Conservation (phyloP, 257 asterid species). For the Pogostemon cablin region DNA sequence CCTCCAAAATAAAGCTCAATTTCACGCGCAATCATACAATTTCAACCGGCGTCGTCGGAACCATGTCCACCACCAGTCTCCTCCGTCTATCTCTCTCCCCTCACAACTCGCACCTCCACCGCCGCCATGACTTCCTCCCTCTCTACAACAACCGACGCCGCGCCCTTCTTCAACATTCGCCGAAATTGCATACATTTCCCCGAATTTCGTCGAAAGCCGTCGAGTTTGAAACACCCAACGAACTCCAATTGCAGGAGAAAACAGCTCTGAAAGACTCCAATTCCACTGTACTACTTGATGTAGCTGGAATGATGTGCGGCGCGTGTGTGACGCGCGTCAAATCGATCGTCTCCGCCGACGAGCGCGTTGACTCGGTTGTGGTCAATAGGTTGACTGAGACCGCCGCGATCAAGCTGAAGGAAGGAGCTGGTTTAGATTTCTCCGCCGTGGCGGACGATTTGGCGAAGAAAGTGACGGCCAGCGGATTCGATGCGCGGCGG, state of each 20-base stretch:
- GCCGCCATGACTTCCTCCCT: constrained; percentile 38
- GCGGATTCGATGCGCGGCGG: constrained; percentile 85
- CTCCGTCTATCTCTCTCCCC: constrained; percentile 64
- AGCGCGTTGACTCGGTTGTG: constrained; percentile 84
- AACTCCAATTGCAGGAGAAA: constrained; percentile 37
- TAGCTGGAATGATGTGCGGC: constrained; percentile 98
- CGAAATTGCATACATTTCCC: constrained; percentile 31
- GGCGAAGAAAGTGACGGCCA: constrained; percentile 66
- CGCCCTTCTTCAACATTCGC: constrained; percentile 33
- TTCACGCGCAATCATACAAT: constrained; percentile 20
- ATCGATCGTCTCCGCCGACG: constrained; percentile 73
- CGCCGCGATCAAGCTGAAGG: constrained; percentile 83
- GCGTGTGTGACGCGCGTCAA: constrained; percentile 91
- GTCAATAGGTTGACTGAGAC: constrained; percentile 94
- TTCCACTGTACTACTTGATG: constrained; percentile 68
- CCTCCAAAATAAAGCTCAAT: constrained; percentile 17
- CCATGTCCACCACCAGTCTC: constrained; percentile 59
- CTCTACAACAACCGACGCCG: constrained; percentile 35
- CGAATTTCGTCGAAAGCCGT: constrained; percentile 61
- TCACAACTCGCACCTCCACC: constrained; percentile 35
- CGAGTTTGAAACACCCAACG: constrained; percentile 44
- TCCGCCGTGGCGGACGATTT: constrained; percentile 57
- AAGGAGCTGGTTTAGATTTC: constrained; percentile 37
- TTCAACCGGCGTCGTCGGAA: constrained; percentile 28
- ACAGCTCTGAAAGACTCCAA: constrained; percentile 36